phyloP scores from a whole-genome alignment of 148 eudicot genomes.

The Nepenthes mirabilis region DNA sequence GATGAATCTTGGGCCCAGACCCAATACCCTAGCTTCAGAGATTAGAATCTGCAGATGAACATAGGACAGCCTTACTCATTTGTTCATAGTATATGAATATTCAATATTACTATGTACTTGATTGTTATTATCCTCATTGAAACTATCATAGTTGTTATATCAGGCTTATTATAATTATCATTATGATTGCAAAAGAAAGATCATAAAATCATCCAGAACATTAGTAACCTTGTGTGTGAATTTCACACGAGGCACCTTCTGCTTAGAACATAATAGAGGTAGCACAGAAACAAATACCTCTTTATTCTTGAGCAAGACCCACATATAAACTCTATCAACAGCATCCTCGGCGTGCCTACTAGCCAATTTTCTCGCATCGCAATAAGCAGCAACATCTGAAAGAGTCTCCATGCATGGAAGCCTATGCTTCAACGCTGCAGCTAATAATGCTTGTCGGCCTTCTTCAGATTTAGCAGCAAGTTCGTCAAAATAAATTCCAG shows the following conservation, averaged over 20 bases:
- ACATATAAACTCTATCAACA: conserved; percentile 60
- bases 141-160: too few relatives aligned
- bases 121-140: too few relatives aligned
- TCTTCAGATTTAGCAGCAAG: conserved; percentile 30
- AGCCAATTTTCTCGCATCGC: conserved; percentile 70
- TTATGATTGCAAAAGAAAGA: too few relatives aligned
- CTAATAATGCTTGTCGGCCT: conserved; percentile 45
- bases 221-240: too few relatives aligned
- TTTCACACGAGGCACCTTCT: background rate
- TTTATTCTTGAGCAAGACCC: conserved; percentile 68
- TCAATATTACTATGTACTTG: too few relatives aligned
- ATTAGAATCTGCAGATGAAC: conserved; percentile 40
- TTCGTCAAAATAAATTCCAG: conserved; percentile 44
- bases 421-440: conserved; percentile 45
- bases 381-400: conserved; percentile 51
- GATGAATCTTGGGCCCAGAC: conserved; percentile 91
- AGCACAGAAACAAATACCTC: conserved; percentile 31
- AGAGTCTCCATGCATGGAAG: conserved; percentile 44
- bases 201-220: background rate
- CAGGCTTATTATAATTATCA: too few relatives aligned
- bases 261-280: background rate
- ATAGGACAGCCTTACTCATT: background rate
- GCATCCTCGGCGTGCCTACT: conserved; percentile 77
- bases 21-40: conserved; percentile 82
- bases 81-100: background rate